Conservation (phyloP, 129 eudicot species). For the Ambrosia artemisiifolia region DNA sequence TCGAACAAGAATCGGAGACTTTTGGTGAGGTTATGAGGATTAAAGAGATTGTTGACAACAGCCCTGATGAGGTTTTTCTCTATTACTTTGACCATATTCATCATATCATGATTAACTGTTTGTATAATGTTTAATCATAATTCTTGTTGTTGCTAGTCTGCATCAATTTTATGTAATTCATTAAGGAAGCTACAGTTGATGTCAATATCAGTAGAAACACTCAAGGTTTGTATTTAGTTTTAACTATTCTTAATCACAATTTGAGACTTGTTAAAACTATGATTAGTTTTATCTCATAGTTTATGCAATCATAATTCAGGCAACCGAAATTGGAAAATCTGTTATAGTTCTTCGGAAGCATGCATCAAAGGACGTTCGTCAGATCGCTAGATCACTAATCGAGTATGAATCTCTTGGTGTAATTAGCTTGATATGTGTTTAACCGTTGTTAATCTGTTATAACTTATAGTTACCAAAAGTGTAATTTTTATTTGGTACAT, state of each 20-base stretch:
- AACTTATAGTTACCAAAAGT: neutral
- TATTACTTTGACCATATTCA: neutral
- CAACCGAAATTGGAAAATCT: slow-evolving; percentile 80
- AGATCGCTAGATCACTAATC: slow-evolving; percentile 46
- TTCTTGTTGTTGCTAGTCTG: slow-evolving; percentile 43
- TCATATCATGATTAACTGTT: neutral
- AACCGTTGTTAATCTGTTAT: neutral
- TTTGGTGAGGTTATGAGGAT: slow-evolving; percentile 71
- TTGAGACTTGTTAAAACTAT: neutral
- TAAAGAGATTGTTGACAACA: slow-evolving; percentile 59
- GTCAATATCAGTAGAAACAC: slow-evolving; percentile 60
- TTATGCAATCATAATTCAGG: slow-evolving; percentile 43
- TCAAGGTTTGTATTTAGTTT: slow-evolving; percentile 55
- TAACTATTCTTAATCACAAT: neutral
- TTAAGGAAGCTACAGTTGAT: slow-evolving; percentile 74
- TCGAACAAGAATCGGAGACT: slow-evolving; percentile 53
- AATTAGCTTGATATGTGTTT: slow-evolving; percentile 18
- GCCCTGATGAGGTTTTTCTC: slow-evolving; percentile 59
- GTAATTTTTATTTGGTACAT: neutral
- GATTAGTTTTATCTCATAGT: neutral
- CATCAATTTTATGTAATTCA: slow-evolving; percentile 46
- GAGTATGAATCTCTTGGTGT: slow-evolving; percentile 47
- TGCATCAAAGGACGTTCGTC: slow-evolving; percentile 52
- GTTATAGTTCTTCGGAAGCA: slow-evolving; percentile 67
- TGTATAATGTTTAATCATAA: slow-evolving; percentile 13